Evolutionary conservation across 495 filamentous ascomycete species (phyloP).

Genomic region (Penicillium dipodomyicola): DNA sequence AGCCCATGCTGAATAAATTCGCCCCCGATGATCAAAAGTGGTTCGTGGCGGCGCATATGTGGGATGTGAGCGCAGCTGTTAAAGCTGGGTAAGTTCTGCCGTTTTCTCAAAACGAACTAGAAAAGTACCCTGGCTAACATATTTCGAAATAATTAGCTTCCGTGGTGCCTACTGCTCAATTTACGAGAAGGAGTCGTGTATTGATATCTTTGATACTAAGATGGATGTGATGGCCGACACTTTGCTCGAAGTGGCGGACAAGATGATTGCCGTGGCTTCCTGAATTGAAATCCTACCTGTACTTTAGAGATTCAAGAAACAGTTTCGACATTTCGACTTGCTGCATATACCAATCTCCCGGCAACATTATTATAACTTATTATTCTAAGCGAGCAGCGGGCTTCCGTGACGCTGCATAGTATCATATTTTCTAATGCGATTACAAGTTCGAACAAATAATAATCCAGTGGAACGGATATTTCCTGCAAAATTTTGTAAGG

Average conservation of each 20-base stretch:
- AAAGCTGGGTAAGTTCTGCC: conserved; percentile 23
- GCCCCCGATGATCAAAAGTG: conserved; percentile 19
- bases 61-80: conserved; percentile 37
- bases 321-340: neutral
- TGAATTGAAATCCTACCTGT: neutral
- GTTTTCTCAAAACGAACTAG: neutral
- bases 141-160: conserved; percentile 2
- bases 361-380: neutral
- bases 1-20: conserved; percentile 22
- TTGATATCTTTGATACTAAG: conserved; percentile 28
- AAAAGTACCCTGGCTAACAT: neutral
- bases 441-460: too few species aligned
- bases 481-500: too few species aligned
- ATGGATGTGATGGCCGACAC: conserved; percentile 23
- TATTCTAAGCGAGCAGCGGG: too few species aligned
- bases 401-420: too few species aligned
- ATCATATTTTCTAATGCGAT: too few species aligned
- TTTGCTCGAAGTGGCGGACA: conserved; percentile 30
- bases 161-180: conserved; percentile 33
- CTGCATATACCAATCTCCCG: neutral
- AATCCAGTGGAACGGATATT: too few species aligned
- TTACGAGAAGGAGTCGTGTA: conserved; percentile 32
- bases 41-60: conserved; percentile 44
- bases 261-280: conserved; percentile 21
- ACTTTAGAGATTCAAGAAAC: neutral